Percentiles rank a stretch among this genome's conserved stretches.
phyloP scores from a whole-genome alignment of 352 stramenopile species.

The Phytophthora podocarpi region DNA sequence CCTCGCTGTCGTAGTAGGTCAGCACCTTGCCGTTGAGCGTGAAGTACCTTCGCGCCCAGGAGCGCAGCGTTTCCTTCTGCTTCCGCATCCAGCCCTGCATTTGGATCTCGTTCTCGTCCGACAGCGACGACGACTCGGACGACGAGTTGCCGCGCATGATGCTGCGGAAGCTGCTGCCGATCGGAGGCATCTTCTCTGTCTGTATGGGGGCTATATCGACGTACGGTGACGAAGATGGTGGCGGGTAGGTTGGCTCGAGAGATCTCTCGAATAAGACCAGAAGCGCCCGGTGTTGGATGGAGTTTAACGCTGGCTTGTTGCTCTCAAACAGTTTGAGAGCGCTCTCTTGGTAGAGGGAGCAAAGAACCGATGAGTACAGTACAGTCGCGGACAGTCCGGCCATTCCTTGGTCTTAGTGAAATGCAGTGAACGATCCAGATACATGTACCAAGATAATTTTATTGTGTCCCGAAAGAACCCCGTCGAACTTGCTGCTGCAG shows the following conservation, averaged over 20 bases:
- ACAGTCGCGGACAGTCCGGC: constrained; percentile 14
- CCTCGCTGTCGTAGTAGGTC: constrained; percentile 85
- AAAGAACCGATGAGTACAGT: constrained; percentile 19
- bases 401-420: not conserved
- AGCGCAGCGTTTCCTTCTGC: constrained; percentile 80
- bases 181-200: constrained; percentile 68
- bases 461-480: constrained; percentile 24
- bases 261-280: constrained; percentile 23
- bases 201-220: too few relatives aligned
- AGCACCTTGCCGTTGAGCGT: constrained; percentile 71
- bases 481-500: not conserved
- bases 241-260: too few relatives aligned
- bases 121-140: constrained; percentile 52
- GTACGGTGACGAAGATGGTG: constrained; percentile 6
- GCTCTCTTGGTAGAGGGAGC: constrained; percentile 25
- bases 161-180: constrained; percentile 60
- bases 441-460: not conserved
- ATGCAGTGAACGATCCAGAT: not conserved
- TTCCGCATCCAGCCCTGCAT: constrained; percentile 89
- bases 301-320: constrained; percentile 23
- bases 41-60: constrained; percentile 75
- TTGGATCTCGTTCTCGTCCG: constrained; percentile 74
- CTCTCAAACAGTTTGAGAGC: not conserved
- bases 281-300: constrained; percentile 5
- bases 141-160: constrained; percentile 73